Conservation (phyloP, 805 yeast genomes). For the Starmerella etchellsii region DNA sequence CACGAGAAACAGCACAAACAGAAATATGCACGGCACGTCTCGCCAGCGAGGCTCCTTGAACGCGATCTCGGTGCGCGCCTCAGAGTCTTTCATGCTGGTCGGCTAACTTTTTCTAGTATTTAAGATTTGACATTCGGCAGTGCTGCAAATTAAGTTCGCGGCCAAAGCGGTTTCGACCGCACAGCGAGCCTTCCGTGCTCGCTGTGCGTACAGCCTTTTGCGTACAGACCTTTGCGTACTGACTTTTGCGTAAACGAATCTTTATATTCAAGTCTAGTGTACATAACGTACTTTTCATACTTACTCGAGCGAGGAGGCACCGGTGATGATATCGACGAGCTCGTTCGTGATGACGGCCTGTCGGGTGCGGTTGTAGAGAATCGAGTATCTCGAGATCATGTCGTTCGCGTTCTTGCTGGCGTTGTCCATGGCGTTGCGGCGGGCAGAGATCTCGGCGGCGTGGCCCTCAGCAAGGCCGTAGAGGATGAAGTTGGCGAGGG, state of each 20-base stretch:
- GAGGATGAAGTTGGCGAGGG: conserved; percentile 78
- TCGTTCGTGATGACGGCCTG: conserved; percentile 99
- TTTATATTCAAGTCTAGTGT: too few relatives aligned
- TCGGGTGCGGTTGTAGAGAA: conserved; percentile 97
- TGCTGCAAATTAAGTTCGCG: too few relatives aligned
- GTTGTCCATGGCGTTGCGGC: conserved; percentile 99
- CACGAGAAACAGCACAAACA: conserved; percentile 33
- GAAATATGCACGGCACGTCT: conserved; percentile 18
- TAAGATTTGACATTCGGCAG: too few relatives aligned
- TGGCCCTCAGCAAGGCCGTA: conserved; percentile 95
- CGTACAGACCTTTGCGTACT: too few relatives aligned
- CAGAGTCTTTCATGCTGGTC: too few relatives aligned
- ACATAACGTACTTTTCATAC: too few relatives aligned
- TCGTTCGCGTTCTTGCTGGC: conserved; percentile 99
- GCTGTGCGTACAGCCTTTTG: too few relatives aligned
- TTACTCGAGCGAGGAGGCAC: conserved; percentile 97
- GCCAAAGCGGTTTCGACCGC: too few relatives aligned
- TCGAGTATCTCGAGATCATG: conserved; percentile 91
- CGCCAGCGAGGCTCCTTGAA: conserved; percentile 12
- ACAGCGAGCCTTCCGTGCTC: too few relatives aligned
- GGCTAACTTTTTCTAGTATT: too few relatives aligned
- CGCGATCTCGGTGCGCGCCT: neutral
- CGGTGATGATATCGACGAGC: conserved; percentile 97
- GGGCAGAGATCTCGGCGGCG: conserved; percentile 94
- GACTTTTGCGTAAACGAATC: too few relatives aligned